Conservation (phyloP, 164 flowering plant species). For the Nymphaea colorata region DNA sequence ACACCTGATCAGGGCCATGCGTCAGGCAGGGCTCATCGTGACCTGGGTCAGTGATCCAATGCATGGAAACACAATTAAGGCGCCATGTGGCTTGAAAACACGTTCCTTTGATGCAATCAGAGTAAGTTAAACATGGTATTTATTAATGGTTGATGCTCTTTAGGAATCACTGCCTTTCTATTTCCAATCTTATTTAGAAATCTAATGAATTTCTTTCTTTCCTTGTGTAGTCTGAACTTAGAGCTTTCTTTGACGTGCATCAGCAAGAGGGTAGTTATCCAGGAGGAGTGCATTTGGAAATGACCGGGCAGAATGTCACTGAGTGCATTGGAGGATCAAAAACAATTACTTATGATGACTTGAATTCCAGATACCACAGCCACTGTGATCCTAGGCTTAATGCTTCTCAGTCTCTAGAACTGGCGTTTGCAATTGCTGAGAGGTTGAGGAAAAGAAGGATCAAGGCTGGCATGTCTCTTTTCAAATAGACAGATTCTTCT, state of each 20-base stretch:
- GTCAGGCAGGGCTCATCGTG: conserved; percentile 41
- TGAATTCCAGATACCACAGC: conserved; percentile 51
- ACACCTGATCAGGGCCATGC: conserved; percentile 36
- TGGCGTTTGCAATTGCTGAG: conserved; percentile 45
- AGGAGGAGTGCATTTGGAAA: conserved; percentile 56
- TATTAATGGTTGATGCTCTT: conserved; percentile 43
- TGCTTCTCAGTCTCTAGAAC: conserved; percentile 57
- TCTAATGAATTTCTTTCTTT: neutral
- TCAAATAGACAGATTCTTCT: neutral
- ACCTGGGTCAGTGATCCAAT: conserved; percentile 57
- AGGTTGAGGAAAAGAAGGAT: conserved; percentile 41
- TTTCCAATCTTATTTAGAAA: neutral
- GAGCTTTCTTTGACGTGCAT: conserved; percentile 65
- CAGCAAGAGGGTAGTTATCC: conserved; percentile 69
- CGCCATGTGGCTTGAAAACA: conserved; percentile 59
- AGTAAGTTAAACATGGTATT: conserved; percentile 29
- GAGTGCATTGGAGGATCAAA: conserved; percentile 61
- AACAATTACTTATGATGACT: conserved; percentile 40
- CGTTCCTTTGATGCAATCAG: conserved; percentile 26
- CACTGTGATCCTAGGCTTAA: conserved; percentile 65
- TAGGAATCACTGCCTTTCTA: conserved; percentile 19
- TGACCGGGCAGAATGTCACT: conserved; percentile 69
- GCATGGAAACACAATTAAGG: conserved; percentile 50
- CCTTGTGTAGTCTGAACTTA: conserved; percentile 37
- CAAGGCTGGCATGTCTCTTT: conserved; percentile 1